Evolutionary conservation across 139 green algal species (phyloP).

Genomic region (Closterium sp.): DNA sequence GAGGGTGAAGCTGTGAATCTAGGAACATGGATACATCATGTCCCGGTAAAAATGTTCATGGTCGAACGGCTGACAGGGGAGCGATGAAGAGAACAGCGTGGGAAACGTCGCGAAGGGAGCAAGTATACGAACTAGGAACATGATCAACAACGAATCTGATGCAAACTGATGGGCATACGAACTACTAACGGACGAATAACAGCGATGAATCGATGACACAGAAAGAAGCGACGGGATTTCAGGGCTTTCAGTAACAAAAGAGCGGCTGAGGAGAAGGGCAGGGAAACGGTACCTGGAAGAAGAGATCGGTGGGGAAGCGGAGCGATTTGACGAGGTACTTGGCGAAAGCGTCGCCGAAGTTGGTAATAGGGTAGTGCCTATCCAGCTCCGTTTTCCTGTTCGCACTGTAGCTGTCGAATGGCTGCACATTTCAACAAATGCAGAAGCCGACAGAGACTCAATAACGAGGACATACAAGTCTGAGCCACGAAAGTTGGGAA

Average conservation of each 20-base stretch:
- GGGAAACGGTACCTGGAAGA: conserved; percentile 27
- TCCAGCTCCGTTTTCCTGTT: conserved; percentile 22
- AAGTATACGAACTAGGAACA: too few relatives aligned
- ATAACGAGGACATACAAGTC: not conserved
- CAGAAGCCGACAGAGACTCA: not conserved
- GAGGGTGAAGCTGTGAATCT: too few relatives aligned
- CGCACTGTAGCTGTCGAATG: conserved; percentile 16
- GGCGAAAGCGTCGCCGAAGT: conserved; percentile 41
- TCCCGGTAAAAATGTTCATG: too few relatives aligned
- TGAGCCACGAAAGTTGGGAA: too few relatives aligned
- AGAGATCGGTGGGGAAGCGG: conserved; percentile 46
- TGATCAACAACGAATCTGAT: not conserved
- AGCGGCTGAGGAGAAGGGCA: not conserved
- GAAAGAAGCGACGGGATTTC: not conserved
- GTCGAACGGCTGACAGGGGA: too few relatives aligned
- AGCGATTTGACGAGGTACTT: conserved; percentile 42
- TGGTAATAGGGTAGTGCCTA: conserved; percentile 26
- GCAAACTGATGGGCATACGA: not conserved
- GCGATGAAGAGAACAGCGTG: too few relatives aligned
- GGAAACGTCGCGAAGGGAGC: too few relatives aligned
- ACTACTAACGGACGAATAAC: not conserved
- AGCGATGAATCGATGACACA: not conserved
- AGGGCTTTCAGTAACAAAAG: not conserved
- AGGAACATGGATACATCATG: too few relatives aligned
- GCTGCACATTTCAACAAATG: conserved; percentile 14